Evolutionary conservation across 345 rosid genomes (phyloP), one percentile per base, ranked within the genome.

Genomic region (Bruguiera sexangula): DNA sequence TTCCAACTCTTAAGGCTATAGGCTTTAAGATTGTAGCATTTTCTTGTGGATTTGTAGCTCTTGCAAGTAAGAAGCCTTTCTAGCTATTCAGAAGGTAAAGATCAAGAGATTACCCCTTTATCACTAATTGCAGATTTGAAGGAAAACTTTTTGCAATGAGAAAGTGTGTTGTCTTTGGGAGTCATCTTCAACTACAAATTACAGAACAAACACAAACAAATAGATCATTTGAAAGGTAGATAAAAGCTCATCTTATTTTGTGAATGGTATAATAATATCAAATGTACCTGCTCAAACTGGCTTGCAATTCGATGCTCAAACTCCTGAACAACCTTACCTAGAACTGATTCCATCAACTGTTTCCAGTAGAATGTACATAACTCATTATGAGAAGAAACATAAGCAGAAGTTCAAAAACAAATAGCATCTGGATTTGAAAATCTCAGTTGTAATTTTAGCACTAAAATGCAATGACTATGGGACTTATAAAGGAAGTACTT

Each of bases 301-400:
- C 80, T 86, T 65, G 86, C 79, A 66, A 95, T 83, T 61, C 97
- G 90, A 61, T 82, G 81, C 81, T 92, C 97, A 79, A 92, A 92
- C 85, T 87, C 99, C 78, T 95, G 78, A 24, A 82, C 88, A 65
- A 95, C 88, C 80, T 88, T 90, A 70, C 88, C 86, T 62, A 95
- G 89, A 60, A 95, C 90, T 31, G 97, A 85, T 84, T 95, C 99
- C 80, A 94, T 86, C 82, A 92, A 71, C 99, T 95, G 79, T 74
- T 55, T 54, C 78, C 67, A 63, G 72, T 65, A 73, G 68, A 65
- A 62, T 66, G 50, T 62, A 73, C 62, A 66, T 29, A 56, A 30
- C 37, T 37, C 51, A 20, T 2, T 6, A 63, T 70, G 62, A 73
- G 74, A 67, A 65, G 60, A 22, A 59, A 55, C 8, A 70, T 53